phyloP scores from a whole-genome alignment of 768 basidiomycete species.

The Pholiota microspora region DNA sequence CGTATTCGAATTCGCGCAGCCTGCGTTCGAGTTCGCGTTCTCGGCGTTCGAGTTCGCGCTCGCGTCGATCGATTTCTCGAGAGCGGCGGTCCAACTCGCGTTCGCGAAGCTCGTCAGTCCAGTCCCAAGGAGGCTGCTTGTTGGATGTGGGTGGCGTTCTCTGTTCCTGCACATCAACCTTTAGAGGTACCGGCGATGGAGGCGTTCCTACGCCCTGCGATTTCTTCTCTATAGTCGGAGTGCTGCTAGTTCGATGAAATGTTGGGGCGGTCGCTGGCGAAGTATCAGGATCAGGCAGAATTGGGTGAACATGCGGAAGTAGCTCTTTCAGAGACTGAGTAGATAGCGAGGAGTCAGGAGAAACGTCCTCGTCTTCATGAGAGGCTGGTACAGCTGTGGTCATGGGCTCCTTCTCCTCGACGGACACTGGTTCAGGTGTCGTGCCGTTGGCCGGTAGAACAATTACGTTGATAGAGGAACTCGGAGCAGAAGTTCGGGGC shows the following conservation, averaged over 20 bases:
- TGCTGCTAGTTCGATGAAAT: not conserved
- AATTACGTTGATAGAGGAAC: not conserved
- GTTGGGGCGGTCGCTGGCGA: not conserved
- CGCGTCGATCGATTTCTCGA: slow-evolving; percentile 22
- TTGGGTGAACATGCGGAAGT: not conserved
- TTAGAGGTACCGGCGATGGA: not conserved
- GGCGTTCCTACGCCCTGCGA: not conserved
- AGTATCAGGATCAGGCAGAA: not conserved
- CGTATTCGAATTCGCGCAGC: slow-evolving; percentile 16
- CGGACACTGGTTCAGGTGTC: not conserved
- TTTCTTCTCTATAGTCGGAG: not conserved
- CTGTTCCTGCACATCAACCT: not conserved
- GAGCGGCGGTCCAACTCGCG: slow-evolving; percentile 20
- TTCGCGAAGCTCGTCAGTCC: slow-evolving; percentile 6
- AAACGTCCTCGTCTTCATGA: not conserved
- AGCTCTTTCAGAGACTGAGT: not conserved
- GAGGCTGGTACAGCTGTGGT: not conserved
- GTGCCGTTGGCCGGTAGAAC: too few relatives aligned
- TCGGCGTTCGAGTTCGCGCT: slow-evolving; percentile 21
- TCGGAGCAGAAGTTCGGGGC: too few relatives aligned
- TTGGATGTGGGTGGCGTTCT: not conserved
- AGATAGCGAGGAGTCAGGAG: not conserved
- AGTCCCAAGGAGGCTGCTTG: not conserved
- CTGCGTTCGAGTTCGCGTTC: slow-evolving; percentile 20
- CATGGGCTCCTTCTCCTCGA: not conserved